Percentiles rank a stretch among this genome's conserved stretches.
Evolutionary conservation across 2,329 filamentous ascomycete genomes (phyloP).

Genomic region (Leptographium lundbergii): DNA sequence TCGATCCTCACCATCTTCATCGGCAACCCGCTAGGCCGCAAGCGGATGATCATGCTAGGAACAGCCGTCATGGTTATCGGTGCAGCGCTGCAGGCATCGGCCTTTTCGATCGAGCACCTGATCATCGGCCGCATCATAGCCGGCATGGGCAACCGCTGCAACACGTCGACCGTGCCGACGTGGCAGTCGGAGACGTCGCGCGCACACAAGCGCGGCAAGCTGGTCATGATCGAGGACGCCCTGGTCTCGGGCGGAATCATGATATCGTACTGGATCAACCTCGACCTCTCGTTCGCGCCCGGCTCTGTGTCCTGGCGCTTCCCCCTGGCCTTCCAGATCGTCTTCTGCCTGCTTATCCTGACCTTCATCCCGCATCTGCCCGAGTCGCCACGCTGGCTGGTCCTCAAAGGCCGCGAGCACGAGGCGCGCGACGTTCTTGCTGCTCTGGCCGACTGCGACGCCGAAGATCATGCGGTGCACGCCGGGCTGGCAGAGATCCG

Average conservation of each 20-base stretch:
- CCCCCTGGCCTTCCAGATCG: conserved; percentile 43
- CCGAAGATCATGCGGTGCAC: conserved; percentile 40
- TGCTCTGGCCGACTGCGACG: conserved; percentile 23
- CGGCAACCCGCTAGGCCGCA: conserved; percentile 28
- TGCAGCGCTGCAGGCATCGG: conserved; percentile 25
- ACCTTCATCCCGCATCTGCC: conserved; percentile 37
- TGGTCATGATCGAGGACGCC: conserved; percentile 48
- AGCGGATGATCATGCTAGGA: conserved; percentile 26
- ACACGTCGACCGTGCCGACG: conserved; percentile 35
- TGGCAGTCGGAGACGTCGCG: conserved; percentile 50
- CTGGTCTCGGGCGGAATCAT: conserved; percentile 45
- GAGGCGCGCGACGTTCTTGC: conserved; percentile 31
- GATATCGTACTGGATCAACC: conserved; percentile 48
- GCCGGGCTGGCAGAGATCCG: conserved; percentile 39
- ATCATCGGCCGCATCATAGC: conserved; percentile 32
- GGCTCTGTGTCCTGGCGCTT: conserved; percentile 45
- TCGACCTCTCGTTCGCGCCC: conserved; percentile 40
- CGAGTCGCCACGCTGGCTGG: conserved; percentile 36
- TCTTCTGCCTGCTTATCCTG: conserved; percentile 47
- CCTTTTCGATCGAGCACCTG: conserved; percentile 26
- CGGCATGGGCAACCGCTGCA: conserved; percentile 28
- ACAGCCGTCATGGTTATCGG: conserved; percentile 30
- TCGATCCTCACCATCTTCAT: conserved; percentile 20
- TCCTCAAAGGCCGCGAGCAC: conserved; percentile 28
- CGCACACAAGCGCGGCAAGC: conserved; percentile 43